Percentiles rank a stretch among this genome's conserved stretches.
Conservation (phyloP, 2,329 filamentous ascomycete species). For the Aphanoascus verrucosus region DNA sequence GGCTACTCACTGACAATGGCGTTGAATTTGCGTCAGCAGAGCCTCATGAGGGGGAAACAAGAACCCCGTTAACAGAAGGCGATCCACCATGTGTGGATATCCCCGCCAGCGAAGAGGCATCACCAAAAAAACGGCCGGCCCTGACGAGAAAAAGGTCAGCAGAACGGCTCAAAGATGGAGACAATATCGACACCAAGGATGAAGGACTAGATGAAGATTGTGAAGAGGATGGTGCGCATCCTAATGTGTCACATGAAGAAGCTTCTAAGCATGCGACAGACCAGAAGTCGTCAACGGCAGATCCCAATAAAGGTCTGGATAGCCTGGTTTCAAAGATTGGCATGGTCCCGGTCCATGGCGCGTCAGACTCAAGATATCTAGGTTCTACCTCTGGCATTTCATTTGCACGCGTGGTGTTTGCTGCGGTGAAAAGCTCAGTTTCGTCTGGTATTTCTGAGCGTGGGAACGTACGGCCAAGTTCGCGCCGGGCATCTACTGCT, state of each 20-base stretch:
- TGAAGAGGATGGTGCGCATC: neutral
- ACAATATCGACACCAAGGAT: slow-evolving; percentile 7
- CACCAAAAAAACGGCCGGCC: neutral
- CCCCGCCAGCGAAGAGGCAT: neutral
- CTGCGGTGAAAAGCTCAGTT: slow-evolving; percentile 72
- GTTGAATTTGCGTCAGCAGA: slow-evolving; percentile 62
- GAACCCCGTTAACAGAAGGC: slow-evolving; percentile 15
- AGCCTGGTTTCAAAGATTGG: slow-evolving; percentile 59
- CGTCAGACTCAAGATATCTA: slow-evolving; percentile 67
- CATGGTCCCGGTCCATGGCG: slow-evolving; percentile 67
- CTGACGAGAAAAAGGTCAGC: neutral
- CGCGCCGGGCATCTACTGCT: slow-evolving; percentile 41
- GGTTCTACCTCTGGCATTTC: slow-evolving; percentile 84
- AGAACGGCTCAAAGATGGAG: neutral
- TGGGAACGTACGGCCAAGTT: slow-evolving; percentile 50
- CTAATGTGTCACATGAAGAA: slow-evolving; percentile 8
- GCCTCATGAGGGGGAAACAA: slow-evolving; percentile 48
- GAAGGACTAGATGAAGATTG: slow-evolving; percentile 8
- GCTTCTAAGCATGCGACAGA: slow-evolving; percentile 16
- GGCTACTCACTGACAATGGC: slow-evolving; percentile 56
- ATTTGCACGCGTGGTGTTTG: slow-evolving; percentile 87
- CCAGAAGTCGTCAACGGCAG: slow-evolving; percentile 45
- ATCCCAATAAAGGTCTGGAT: slow-evolving; percentile 44
- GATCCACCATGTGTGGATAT: neutral
- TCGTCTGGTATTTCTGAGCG: slow-evolving; percentile 51